Conservation (phyloP, 176 grass and related monocot genomes). For the Cenchrus fungigraminus region DNA sequence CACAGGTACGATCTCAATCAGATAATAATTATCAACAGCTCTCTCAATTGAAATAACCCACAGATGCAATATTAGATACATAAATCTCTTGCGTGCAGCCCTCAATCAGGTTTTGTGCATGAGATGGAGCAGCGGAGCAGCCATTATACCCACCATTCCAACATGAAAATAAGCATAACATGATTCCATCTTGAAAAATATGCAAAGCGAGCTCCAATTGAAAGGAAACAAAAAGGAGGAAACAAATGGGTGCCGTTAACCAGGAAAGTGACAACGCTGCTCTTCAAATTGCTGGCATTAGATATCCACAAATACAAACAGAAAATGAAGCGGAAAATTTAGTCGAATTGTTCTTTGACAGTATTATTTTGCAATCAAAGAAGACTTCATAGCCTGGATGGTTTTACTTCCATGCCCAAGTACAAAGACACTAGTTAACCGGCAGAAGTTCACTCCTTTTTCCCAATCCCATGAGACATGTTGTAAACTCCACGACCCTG, state of each 20-base stretch:
- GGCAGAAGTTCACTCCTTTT: constrained; percentile 51
- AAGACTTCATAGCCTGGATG: neutral
- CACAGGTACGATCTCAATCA: neutral
- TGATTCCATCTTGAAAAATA: neutral
- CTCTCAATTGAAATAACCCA: neutral
- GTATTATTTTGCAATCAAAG: constrained; percentile 55
- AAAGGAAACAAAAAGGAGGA: neutral
- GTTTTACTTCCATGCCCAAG: constrained; percentile 25
- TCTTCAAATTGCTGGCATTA: constrained; percentile 43
- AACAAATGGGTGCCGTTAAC: constrained; percentile 10
- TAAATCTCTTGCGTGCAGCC: neutral
- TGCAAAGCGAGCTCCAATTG: neutral
- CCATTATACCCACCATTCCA: no score
- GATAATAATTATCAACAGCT: neutral
- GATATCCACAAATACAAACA: constrained; percentile 34
- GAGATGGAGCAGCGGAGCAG: no score
- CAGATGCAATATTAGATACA: neutral
- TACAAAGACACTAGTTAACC: constrained; percentile 18
- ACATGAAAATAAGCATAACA: neutral
- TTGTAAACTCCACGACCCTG: constrained; percentile 69
- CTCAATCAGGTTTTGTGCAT: neutral
- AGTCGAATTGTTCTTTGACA: constrained; percentile 2
- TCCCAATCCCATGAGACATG: constrained; percentile 65
- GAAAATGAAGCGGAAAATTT: constrained; percentile 28
- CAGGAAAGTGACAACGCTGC: neutral